Evolutionary conservation across 2,329 filamentous ascomycete species (phyloP).

Genomic region (Thielaviopsis musarum): DNA sequence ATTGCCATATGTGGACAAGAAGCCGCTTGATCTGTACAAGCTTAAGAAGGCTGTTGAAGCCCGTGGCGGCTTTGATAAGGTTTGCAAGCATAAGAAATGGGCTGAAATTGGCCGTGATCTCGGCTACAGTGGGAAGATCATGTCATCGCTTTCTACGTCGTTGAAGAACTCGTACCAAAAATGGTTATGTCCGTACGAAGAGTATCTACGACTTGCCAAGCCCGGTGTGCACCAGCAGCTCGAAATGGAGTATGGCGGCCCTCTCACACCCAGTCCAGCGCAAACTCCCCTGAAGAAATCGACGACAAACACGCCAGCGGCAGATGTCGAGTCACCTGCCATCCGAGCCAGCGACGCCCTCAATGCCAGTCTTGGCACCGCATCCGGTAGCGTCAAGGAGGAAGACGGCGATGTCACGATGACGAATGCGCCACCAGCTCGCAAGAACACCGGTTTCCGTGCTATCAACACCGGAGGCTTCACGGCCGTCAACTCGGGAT

Average conservation of each 20-base stretch:
- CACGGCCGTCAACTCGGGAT: conserved; percentile 56
- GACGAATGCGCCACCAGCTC: conserved; percentile 26
- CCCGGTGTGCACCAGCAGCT: conserved; percentile 93
- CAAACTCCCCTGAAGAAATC: conserved; percentile 55
- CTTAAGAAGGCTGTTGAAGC: conserved; percentile 94
- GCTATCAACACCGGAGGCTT: conserved; percentile 45
- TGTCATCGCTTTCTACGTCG: conserved; percentile 95
- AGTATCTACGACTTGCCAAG: conserved; percentile 79
- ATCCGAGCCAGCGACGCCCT: conserved; percentile 36
- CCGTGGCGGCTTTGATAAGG: conserved; percentile 84
- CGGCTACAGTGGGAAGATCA: conserved; percentile 97
- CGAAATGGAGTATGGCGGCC: conserved; percentile 82
- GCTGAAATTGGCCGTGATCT: conserved; percentile 93
- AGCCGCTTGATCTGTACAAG: conserved; percentile 85
- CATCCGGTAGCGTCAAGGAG: conserved; percentile 22
- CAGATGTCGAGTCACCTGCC: conserved; percentile 50
- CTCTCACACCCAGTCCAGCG: conserved; percentile 59
- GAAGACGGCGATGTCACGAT: conserved; percentile 31
- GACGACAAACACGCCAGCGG: conserved; percentile 40
- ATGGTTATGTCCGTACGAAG: conserved; percentile 93
- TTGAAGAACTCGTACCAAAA: conserved; percentile 96
- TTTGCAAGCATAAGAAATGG: conserved; percentile 98
- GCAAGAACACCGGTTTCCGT: conserved; percentile 38
- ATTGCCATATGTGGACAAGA: conserved; percentile 93
- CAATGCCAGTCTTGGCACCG: conserved; percentile 28